Evolutionary conservation across 2,329 filamentous ascomycete genomes (phyloP).

Genomic region (Trichoderma guizhouense): DNA sequence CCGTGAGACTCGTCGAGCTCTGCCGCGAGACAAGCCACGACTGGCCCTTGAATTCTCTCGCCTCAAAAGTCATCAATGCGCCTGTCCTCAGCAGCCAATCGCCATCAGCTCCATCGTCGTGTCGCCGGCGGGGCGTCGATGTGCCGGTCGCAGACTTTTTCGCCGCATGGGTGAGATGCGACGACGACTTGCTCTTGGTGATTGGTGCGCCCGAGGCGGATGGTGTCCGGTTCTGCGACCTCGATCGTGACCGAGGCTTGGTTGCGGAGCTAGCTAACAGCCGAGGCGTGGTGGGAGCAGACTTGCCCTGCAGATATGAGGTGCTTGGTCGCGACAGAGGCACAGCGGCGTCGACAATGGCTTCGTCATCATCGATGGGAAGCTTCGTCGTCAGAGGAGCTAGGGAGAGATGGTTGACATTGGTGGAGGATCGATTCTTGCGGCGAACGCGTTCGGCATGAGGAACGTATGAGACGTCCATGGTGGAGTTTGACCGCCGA

Average conservation of each 20-base stretch:
- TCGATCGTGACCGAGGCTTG: slow-evolving; percentile 41
- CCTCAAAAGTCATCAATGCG: slow-evolving; percentile 58
- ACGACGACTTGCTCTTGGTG: slow-evolving; percentile 62
- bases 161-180: slow-evolving; percentile 42
- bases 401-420: slow-evolving; percentile 58
- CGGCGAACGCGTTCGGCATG: slow-evolving; percentile 55
- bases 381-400: slow-evolving; percentile 62
- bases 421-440: slow-evolving; percentile 57
- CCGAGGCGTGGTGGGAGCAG: slow-evolving; percentile 61
- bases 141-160: slow-evolving; percentile 30
- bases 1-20: slow-evolving; percentile 60
- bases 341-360: slow-evolving; percentile 37
- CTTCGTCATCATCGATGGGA: slow-evolving; percentile 53
- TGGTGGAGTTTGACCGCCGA: slow-evolving; percentile 15
- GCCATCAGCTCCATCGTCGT: slow-evolving; percentile 47
- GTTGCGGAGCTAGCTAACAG: slow-evolving; percentile 58
- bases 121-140: slow-evolving; percentile 35
- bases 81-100: slow-evolving; percentile 66
- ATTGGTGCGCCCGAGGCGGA: slow-evolving; percentile 39
- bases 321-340: slow-evolving; percentile 31
- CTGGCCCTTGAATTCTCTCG: slow-evolving; percentile 66
- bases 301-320: slow-evolving; percentile 60
- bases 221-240: slow-evolving; percentile 42
- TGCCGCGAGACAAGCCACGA: slow-evolving; percentile 64
- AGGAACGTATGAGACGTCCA: slow-evolving; percentile 62